Evolutionary conservation across 1,284 basidiomycete species (phyloP), one percentile per base, ranked within the genome.

Genomic region (Gomphus sp.): DNA sequence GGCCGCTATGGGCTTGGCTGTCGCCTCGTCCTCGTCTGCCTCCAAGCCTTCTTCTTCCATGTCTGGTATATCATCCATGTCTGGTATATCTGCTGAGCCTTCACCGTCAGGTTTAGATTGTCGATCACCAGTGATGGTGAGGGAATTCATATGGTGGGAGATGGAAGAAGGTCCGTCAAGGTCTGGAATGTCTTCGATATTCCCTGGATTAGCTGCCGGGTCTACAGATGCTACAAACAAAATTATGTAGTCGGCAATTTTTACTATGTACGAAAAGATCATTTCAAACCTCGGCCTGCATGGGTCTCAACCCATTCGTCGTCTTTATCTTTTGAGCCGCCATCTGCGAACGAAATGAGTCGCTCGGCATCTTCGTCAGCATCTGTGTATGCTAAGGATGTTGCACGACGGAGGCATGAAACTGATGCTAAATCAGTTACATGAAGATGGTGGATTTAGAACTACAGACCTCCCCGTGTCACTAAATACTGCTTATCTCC

Each of bases 401-500:
- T 91, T 4, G 94, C 94, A 66, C 94, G 84, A 59, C 93, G 84
- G 43, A 97, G 81, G 71, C 93, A 97, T 5, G 94, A 91, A 25
- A 98, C 94, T 81, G 63, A 10, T 49, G 5, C 5, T 31, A 18
- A 36, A 47, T 60, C 49, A 58, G 47, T 47, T 18, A 55, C 36
- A 43, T 56, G 48, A 34, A 59, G 34, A 12, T 51, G 22, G 18
- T 4, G 43, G 28, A 56, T 36, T 43, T 47, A 37, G n/a, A 10
- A 34, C 25, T 47, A 65, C 76, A 55, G 50, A 79, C 79, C 79
- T 63, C 93, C 93, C 41, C 89, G 84, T 50, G 91, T 93, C 67
- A 98, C 84, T 58, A 99, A 85, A 72, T 96, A 99, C 71, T 99
- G 96, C 76, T 97, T 99, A 74, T 96, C 92, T 4, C 79, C 69